Percentiles rank a stretch among this genome's conserved stretches.
These are phyloP conservation scores for Paspalum vaginatum DNA, from an alignment of 176 grass and related monocot species.

Conservation along the genomic window DNA sequence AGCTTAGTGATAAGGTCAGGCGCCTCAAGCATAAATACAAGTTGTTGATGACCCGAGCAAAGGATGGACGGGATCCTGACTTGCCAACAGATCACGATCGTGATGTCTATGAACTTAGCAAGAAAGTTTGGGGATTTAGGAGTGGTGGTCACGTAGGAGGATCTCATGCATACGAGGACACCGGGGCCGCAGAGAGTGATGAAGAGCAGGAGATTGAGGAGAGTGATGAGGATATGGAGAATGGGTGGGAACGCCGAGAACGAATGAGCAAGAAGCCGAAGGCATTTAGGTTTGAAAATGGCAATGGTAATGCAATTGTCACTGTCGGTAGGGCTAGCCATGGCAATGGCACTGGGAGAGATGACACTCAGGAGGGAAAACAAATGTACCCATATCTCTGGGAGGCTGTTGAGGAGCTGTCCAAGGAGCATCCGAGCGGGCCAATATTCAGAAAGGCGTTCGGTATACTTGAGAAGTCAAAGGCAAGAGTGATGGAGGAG, in stretches of 20 bases:
- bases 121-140: constrained; percentile 48
- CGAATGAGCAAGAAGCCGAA: constrained; percentile 9
- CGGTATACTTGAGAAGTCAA: constrained; percentile 44
- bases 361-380: constrained; percentile 38
- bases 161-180: constrained; percentile 7
- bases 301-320: constrained; percentile 1
- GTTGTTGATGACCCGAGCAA: constrained; percentile 3
- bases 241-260: neutral
- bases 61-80: constrained; percentile 36
- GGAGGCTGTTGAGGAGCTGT: constrained; percentile 50
- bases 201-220: constrained; percentile 43
- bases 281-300: constrained; percentile 10
- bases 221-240: constrained; percentile 42
- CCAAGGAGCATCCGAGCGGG: constrained; percentile 44
- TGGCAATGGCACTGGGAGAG: neutral
- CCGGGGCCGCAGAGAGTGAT: constrained; percentile 24
- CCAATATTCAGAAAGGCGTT: constrained; percentile 47
- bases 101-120: constrained; percentile 45
- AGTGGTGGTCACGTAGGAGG: neutral
- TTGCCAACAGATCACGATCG: constrained; percentile 44
- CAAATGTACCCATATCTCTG: constrained; percentile 44
- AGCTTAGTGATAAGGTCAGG: constrained; percentile 58
- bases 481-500: constrained; percentile 52
- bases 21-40: constrained; percentile 53
- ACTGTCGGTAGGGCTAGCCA: neutral